Percentiles rank a stretch among this genome's conserved stretches.
Conservation (phyloP, 2,329 filamentous ascomycete genomes). For the Stachybotrys chartarum region DNA sequence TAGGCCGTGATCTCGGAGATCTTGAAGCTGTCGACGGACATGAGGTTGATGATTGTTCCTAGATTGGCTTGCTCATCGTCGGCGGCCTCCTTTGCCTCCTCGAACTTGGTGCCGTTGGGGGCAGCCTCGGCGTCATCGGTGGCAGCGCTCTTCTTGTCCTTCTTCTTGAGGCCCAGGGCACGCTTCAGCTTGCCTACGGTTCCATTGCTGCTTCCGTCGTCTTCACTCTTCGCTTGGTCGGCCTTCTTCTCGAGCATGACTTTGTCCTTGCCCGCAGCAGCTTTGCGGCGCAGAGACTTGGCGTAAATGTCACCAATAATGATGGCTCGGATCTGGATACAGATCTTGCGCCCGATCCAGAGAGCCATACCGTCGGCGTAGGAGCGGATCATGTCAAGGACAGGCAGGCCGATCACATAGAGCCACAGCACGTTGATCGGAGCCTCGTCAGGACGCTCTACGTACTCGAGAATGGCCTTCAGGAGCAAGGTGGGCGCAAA, state of each 20-base stretch:
- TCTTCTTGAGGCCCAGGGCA: conserved; percentile 55
- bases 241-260: conserved; percentile 52
- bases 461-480: conserved; percentile 85
- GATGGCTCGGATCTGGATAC: conserved; percentile 86
- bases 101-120: conserved; percentile 24
- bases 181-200: conserved; percentile 44
- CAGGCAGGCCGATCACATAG: conserved; percentile 83
- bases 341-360: conserved; percentile 91
- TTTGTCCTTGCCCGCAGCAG: conserved; percentile 69
- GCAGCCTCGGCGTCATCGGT: conserved; percentile 24
- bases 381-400: conserved; percentile 75
- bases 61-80: conserved; percentile 75
- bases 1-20: conserved; percentile 93
- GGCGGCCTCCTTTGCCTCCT: conserved; percentile 24
- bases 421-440: conserved; percentile 91
- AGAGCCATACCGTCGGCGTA: conserved; percentile 79
- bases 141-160: conserved; percentile 37
- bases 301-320: conserved; percentile 97
- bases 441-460: conserved; percentile 71
- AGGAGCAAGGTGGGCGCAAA: conserved; percentile 89
- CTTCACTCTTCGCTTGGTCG: conserved; percentile 26
- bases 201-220: conserved; percentile 28
- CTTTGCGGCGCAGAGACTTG: conserved; percentile 87
- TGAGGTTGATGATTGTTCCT: conserved; percentile 98
- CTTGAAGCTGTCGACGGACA: conserved; percentile 99